These are phyloP conservation scores for Ceratobasidium sp. DNA, from an alignment of 1,284 basidiomycete species.

Conservation along the genomic window DNA sequence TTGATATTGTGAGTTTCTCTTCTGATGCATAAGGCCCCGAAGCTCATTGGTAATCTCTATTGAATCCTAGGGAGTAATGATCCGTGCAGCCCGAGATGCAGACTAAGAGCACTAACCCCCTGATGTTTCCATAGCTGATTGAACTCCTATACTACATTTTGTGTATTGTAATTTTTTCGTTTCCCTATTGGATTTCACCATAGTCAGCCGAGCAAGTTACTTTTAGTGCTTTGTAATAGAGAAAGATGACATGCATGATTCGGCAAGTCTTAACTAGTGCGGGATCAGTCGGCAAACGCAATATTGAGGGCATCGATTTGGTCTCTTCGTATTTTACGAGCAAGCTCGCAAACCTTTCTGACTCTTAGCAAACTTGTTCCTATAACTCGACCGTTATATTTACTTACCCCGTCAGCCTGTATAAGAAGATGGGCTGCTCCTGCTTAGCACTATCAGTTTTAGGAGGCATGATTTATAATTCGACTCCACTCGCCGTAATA, in stretches of 20 bases:
- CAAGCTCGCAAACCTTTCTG: slow-evolving; percentile 24
- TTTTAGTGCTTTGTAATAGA: too few species aligned
- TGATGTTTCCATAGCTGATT: too few species aligned
- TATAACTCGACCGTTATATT: neutral
- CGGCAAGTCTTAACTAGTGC: too few species aligned
- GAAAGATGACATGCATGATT: too few species aligned
- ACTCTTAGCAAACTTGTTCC: neutral
- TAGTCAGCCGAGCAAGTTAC: too few species aligned
- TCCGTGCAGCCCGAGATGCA: too few species aligned
- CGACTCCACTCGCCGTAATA: neutral
- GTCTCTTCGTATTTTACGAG: slow-evolving; percentile 3
- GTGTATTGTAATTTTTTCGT: too few species aligned
- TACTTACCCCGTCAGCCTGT: slow-evolving; percentile 21
- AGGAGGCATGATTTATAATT: too few species aligned
- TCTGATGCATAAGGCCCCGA: neutral
- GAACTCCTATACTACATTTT: too few species aligned
- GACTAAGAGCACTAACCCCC: too few species aligned
- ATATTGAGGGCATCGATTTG: neutral
- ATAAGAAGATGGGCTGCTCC: slow-evolving; percentile 1
- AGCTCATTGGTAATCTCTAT: neutral
- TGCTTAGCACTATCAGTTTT: too few species aligned
- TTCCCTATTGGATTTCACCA: too few species aligned
- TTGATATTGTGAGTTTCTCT: neutral
- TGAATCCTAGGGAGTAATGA: neutral
- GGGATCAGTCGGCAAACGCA: neutral